phyloP scores from a whole-genome alignment of 805 yeast genomes.

The Candida fluviatilis region DNA sequence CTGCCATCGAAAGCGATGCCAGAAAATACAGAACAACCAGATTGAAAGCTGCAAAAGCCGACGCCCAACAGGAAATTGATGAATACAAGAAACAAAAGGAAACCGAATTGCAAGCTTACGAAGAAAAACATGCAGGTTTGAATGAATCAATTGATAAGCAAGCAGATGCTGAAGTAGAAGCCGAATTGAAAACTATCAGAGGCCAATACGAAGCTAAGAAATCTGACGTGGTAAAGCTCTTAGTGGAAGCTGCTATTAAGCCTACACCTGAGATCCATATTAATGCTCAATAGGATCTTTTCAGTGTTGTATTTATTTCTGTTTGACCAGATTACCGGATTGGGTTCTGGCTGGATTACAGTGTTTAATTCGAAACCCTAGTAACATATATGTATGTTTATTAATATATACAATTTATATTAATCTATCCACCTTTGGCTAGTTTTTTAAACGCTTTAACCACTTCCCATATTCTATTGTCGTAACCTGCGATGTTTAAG shows the following conservation, averaged over 20 bases:
- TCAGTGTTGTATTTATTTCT: conserved; percentile 1
- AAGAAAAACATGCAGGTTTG: conserved; percentile 67
- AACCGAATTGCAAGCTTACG: conserved; percentile 68
- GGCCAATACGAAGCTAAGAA: conserved; percentile 61
- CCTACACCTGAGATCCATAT: conserved; percentile 83
- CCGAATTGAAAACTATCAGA: conserved; percentile 67
- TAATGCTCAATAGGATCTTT: conserved; percentile 48
- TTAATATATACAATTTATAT: conserved; percentile 2
- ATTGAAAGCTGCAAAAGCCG: conserved; percentile 89
- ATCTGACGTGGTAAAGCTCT: conserved; percentile 62
- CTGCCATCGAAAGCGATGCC: conserved; percentile 88
- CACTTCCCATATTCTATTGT: conserved; percentile 65
- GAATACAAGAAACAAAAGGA: conserved; percentile 84
- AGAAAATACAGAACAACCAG: conserved; percentile 85
- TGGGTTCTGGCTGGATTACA: too few relatives aligned
- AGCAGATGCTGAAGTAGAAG: conserved; percentile 70
- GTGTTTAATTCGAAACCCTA: not conserved
- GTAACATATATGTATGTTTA: not conserved
- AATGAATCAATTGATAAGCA: conserved; percentile 74
- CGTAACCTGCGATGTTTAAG: conserved; percentile 82
- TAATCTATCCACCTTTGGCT: conserved; percentile 27
- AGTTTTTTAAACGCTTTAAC: conserved; percentile 34
- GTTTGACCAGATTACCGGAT: not conserved
- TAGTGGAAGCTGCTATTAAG: conserved; percentile 72
- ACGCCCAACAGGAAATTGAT: conserved; percentile 86